A percentile compares a stretch with the other conserved stretches of the same genome.
Conservation (phyloP, 805 yeast species). For the Cyberlindnera maritima region DNA sequence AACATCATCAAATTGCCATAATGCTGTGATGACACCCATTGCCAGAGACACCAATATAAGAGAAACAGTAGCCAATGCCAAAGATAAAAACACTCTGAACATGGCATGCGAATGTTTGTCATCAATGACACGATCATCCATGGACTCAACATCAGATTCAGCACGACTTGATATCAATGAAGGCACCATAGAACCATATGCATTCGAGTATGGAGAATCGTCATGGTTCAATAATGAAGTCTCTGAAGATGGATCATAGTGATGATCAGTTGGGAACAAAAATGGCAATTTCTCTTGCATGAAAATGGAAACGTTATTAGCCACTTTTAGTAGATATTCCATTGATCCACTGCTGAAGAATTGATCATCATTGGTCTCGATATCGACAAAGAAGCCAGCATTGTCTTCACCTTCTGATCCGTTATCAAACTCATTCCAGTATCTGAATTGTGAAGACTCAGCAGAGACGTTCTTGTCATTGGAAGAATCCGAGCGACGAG, state of each 20-base stretch:
- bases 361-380: constrained; percentile 30
- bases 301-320: constrained; percentile 12
- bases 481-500: constrained; percentile 6
- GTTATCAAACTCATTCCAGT: constrained; percentile 70
- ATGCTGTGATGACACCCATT: constrained; percentile 39
- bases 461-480: constrained; percentile 7
- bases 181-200: neutral
- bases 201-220: no score
- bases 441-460: constrained; percentile 34
- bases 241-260: neutral
- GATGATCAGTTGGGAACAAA: constrained; percentile 11
- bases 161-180: neutral
- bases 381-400: constrained; percentile 35
- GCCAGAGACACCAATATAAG: constrained; percentile 42
- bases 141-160: constrained; percentile 18
- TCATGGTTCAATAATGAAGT: neutral
- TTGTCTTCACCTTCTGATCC: constrained; percentile 51
- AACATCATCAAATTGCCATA: constrained; percentile 23
- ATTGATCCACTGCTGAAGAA: constrained; percentile 23
- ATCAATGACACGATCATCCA: constrained; percentile 1
- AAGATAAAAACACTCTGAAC: constrained; percentile 43
- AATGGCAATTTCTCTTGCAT: constrained; percentile 19
- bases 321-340: constrained; percentile 29
- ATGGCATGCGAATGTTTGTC: constrained; percentile 34
- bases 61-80: constrained; percentile 38